phyloP scores from a whole-genome alignment of 441 rosid species.

The Erysimum pusillum region DNA sequence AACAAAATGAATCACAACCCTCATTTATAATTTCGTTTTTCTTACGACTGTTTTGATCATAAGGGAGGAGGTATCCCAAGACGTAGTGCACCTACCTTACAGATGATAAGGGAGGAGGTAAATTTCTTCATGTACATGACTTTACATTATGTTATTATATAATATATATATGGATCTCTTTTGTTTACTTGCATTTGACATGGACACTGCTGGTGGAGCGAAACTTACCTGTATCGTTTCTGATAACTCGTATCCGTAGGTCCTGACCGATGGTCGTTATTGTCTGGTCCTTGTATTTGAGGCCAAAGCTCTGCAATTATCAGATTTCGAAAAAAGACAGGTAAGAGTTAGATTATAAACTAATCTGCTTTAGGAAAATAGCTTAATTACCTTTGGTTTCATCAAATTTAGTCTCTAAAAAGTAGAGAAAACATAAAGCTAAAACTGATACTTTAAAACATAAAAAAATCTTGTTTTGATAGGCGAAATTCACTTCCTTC shows the following conservation, averaged over 20 bases:
- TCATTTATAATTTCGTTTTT: not conserved
- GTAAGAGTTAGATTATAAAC: conserved; percentile 46
- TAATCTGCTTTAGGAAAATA: not conserved
- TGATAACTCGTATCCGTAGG: conserved; percentile 52
- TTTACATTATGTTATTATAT: not conserved
- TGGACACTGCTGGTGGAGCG: conserved; percentile 3
- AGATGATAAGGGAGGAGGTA: conserved; percentile 89
- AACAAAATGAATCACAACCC: conserved; percentile 10
- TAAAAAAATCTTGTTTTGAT: conserved; percentile 33
- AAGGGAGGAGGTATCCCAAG: conserved; percentile 95
- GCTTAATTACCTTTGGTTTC: conserved; percentile 1
- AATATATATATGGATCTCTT: not conserved
- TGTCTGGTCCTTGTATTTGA: conserved; percentile 78
- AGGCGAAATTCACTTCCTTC: conserved; percentile 93
- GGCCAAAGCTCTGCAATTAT: conserved; percentile 78
- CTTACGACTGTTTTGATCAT: conserved; percentile 24
- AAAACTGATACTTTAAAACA: conserved; percentile 21
- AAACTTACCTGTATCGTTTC: not conserved
- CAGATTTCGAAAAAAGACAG: conserved; percentile 91
- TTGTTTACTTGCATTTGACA: conserved; percentile 3
- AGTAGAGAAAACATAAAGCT: not conserved
- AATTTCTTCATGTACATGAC: not conserved
- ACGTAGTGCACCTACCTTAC: conserved; percentile 83
- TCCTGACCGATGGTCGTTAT: conserved; percentile 83
- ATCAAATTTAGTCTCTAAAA: conserved; percentile 12